phyloP scores from a whole-genome alignment of 228 moss, liverwort and hornwort species.

The Sphagnum fallax region DNA sequence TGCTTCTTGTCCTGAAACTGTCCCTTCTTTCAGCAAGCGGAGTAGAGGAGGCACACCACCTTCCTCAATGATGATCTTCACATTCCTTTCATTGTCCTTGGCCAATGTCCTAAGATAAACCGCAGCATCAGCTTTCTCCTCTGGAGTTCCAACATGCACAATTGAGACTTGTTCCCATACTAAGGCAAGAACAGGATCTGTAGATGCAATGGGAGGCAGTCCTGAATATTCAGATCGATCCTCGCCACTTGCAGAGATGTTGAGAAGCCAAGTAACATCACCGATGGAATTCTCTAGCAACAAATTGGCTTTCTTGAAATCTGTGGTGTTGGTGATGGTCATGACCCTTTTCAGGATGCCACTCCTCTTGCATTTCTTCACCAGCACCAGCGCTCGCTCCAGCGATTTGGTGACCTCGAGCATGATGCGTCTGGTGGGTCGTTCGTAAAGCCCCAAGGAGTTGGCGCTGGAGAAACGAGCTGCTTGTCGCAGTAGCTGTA shows the following conservation, averaged over 20 bases:
- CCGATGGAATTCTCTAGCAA: constrained; percentile 43
- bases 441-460: constrained; percentile 28
- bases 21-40: constrained; percentile 45
- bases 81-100: constrained; percentile 38
- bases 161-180: constrained; percentile 58
- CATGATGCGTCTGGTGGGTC: constrained; percentile 51
- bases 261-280: constrained; percentile 54
- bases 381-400: constrained; percentile 35
- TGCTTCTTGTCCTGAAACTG: constrained; percentile 35
- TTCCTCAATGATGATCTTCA: constrained; percentile 58
- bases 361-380: constrained; percentile 52
- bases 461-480: constrained; percentile 24
- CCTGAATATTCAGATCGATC: constrained; percentile 47
- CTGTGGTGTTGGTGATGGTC: constrained; percentile 46
- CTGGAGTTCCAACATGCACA: constrained; percentile 40
- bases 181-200: constrained; percentile 36
- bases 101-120: constrained; percentile 22
- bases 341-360: constrained; percentile 54
- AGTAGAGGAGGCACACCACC: constrained; percentile 49
- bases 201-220: constrained; percentile 46
- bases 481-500: constrained; percentile 21
- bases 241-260: constrained; percentile 48
- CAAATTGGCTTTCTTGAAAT: constrained; percentile 40
- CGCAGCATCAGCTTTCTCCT: constrained; percentile 30
- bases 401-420: constrained; percentile 42